Base-by-base conservation (phyloP, 2,329 filamentous ascomycete genomes). In the Alternaria sp. region DNA sequence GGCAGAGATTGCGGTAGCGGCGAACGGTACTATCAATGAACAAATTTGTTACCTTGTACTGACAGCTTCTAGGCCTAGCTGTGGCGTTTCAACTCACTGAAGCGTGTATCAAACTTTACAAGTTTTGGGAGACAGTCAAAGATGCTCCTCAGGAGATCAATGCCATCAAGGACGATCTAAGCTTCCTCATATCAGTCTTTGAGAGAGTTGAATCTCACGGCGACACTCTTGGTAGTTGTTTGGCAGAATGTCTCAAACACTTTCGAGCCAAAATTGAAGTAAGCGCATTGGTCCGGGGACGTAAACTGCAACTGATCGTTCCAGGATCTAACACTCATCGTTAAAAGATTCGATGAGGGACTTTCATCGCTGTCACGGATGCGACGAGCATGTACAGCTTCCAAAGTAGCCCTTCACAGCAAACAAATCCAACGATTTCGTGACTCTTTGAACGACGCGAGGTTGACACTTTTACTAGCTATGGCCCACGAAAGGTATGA, bases 101-200 rank as follows among this genome's bases (percentile, higher is more conserved):
- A 17, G 25, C 46, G 6, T 50, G 46, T 13, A 50, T 50, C 25
- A 50, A 50, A 50, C 46, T 50, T 11, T 64, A 69, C 11, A 55
- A 15, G 2, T 69, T 67, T 40, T 69, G 65, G 67, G 65, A 69
- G 28, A 55, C 65, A 0, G 53, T 67, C 15, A 59, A 66, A 61
- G 63, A 65, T 59, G 67, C 63, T 6, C 65, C 67, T 8, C 52
- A 55, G 6, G 67, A 69, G 32, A 61, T 69, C 7, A 30, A 47
- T 19, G 50, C 61, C 0, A 62, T 69, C 47, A 66, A 66, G 15
- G 65, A 66, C 45, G 63, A 69, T 53, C 28, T 66, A 2, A 56
- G 49, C 11, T 69, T 64, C 19, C 59, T 67, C 0, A 63, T 64
- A 5, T 66, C 65, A 3, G 55, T 66, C 2, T 67, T 67, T 49